These are phyloP conservation scores for Talaromyces stipitatus DNA, from an alignment of 495 filamentous ascomycete species.

Conservation along the genomic window DNA sequence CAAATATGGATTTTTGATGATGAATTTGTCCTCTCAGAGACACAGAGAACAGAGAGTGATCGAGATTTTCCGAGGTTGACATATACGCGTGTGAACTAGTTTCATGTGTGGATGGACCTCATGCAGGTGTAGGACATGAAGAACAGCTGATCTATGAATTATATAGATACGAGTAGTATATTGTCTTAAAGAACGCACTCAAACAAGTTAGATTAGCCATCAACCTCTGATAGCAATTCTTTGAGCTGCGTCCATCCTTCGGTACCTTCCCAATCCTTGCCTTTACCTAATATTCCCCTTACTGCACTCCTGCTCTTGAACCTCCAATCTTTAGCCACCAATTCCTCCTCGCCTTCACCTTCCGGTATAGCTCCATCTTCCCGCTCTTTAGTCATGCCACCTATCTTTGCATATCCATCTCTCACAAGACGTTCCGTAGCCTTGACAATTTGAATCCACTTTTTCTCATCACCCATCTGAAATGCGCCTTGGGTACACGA, in stretches of 20 bases:
- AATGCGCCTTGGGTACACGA: constrained; percentile 41
- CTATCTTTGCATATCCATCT: constrained; percentile 42
- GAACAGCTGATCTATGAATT: background rate
- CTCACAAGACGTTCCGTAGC: constrained; percentile 41
- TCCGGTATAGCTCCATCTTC: constrained; percentile 11
- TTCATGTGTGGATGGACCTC: background rate
- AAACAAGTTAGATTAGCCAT: constrained; percentile 10
- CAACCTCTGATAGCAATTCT: constrained; percentile 35
- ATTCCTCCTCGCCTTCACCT: constrained; percentile 21
- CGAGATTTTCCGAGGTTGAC: no score
- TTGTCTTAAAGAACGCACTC: background rate
- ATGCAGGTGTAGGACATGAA: background rate
- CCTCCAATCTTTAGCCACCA: constrained; percentile 59
- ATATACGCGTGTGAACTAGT: background rate
- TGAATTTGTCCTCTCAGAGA: no score
- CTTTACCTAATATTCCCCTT: constrained; percentile 71
- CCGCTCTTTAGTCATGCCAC: constrained; percentile 30
- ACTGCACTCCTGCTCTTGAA: constrained; percentile 82
- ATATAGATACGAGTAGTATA: background rate
- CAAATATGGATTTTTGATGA: no score
- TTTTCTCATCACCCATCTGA: constrained; percentile 42
- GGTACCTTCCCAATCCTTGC: constrained; percentile 78
- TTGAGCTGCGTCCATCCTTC: constrained; percentile 60
- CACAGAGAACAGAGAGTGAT: no score
- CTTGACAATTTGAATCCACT: constrained; percentile 39